Base-by-base conservation (phyloP, 768 basidiomycete species). In the Mycena chlorophos region DNA sequence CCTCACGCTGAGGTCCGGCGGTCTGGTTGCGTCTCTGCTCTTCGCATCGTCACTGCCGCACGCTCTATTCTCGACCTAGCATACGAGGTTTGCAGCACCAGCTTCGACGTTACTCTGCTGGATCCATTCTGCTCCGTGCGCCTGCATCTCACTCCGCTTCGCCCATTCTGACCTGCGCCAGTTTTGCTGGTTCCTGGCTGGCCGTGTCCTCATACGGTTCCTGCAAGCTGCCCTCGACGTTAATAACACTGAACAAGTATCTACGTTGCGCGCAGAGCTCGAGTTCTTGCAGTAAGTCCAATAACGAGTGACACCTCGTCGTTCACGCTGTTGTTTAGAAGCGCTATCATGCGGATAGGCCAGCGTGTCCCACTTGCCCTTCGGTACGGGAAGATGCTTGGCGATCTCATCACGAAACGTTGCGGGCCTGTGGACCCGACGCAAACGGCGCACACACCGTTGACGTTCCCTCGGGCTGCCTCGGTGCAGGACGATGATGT, bases 111-210 rank as follows among this genome's bases (percentile, higher is more conserved):
- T 17, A 82, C 86, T 4, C 74, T 88, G 3, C 65, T 89, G 30
- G 88, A 89, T 61, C 75, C 81, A n/a, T 87, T 88, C 62, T 85
- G 83, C 61, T 76, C 85, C 57, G 88, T 88, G 66, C 65, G 81
- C 58, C 55, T 10, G 47, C 52, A 30, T 46, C n/a, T 34, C 50
- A 23, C 47, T 27, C 27, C 22, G 40, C 31, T 34, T 40, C 27
- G 49, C 3, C 3, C 5, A 38, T 54, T 17, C 39, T 25, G 27
- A 52, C 26, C 29, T 31, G 27, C 28, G 45, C 2, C 52, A 87
- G 84, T 84, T 85, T 60, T 80, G 79, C 61, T 92, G 87, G 87
- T 89, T 87, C 65, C 73, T 79, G 48, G 80, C 79, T 42, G 88
- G 87, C 2, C 76, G 86, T 26, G 84, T 87, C 12, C 75, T 91